phyloP scores from a whole-genome alignment of 805 yeast species.

The Wickerhamiella brachini region DNA sequence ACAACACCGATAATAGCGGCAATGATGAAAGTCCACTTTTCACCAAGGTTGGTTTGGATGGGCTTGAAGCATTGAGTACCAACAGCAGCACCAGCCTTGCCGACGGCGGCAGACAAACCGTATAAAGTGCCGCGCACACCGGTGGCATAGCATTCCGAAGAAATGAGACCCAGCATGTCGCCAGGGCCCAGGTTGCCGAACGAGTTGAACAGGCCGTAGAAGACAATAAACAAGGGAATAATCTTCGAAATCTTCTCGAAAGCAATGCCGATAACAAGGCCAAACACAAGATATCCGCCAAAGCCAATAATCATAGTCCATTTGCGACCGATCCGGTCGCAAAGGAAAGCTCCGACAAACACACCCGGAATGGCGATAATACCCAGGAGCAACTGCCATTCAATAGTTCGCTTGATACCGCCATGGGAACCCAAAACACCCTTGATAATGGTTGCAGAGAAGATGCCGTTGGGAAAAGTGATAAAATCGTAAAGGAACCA shows the following conservation, averaged over 20 bases:
- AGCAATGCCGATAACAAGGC: constrained; percentile 30
- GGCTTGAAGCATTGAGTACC: constrained; percentile 65
- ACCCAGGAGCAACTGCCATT: constrained; percentile 59
- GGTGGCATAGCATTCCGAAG: constrained; percentile 61
- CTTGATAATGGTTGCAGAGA: constrained; percentile 46
- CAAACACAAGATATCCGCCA: constrained; percentile 51
- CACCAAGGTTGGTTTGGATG: constrained; percentile 44
- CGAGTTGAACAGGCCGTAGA: constrained; percentile 60
- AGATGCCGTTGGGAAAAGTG: constrained; percentile 66
- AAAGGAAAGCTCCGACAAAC: constrained; percentile 49
- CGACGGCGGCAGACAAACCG: constrained; percentile 66
- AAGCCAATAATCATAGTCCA: constrained; percentile 61
- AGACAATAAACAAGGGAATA: constrained; percentile 49
- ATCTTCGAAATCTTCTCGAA: constrained; percentile 43
- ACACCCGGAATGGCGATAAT: constrained; percentile 62
- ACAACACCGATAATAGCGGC: constrained; percentile 58
- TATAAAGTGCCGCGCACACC: constrained; percentile 65
- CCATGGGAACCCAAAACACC: constrained; percentile 12
- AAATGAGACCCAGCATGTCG: constrained; percentile 51
- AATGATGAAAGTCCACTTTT: constrained; percentile 64
- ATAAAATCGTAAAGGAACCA: constrained; percentile 78
- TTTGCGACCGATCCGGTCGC: constrained; percentile 58
- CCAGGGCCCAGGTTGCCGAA: constrained; percentile 73
- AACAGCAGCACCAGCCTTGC: constrained; percentile 75
- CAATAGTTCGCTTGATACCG: constrained; percentile 43